A percentile compares a stretch with the other conserved stretches of the same genome.
phyloP scores from a whole-genome alignment of 228 moss, liverwort and hornwort species.

The Sphagnum fallax region DNA sequence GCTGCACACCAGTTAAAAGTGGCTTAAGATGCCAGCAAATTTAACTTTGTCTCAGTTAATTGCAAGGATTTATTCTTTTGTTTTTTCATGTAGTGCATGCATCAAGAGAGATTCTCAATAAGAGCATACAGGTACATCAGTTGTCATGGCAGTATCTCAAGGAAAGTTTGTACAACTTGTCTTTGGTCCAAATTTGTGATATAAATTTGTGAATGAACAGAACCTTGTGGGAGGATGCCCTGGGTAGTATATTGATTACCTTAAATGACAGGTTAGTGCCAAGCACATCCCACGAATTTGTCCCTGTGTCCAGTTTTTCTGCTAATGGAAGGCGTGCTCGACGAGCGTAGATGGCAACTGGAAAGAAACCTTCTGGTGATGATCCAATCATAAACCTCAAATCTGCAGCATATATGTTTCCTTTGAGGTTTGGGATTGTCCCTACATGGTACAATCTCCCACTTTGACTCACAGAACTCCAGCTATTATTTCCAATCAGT shows the following conservation, averaged over 20 bases:
- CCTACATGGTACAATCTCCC: slow-evolving; percentile 36
- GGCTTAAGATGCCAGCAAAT: no score
- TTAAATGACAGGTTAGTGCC: slow-evolving; percentile 34
- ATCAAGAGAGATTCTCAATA: no score
- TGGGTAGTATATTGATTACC: slow-evolving; percentile 5
- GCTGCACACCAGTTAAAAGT: slow-evolving; percentile 2
- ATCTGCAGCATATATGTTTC: slow-evolving; percentile 37
- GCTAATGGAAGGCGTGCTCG: slow-evolving; percentile 32
- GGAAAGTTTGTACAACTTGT: no score
- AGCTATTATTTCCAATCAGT: slow-evolving; percentile 36
- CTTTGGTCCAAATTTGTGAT: no score
- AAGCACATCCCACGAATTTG: slow-evolving; percentile 39
- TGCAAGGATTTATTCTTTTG: no score
- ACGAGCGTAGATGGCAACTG: slow-evolving; percentile 37
- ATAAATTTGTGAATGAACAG: no score
- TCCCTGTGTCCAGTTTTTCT: slow-evolving; percentile 28
- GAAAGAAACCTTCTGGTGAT: slow-evolving; percentile 27
- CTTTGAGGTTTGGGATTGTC: slow-evolving; percentile 33
- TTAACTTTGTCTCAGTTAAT: no score
- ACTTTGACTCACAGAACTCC: slow-evolving; percentile 33
- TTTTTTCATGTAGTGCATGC: no score
- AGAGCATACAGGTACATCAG: no score
- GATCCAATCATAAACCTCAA: slow-evolving; percentile 39
- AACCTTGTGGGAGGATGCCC: no score
- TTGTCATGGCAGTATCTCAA: no score